Conservation (phyloP, 495 filamentous ascomycete species). For the Hypoxylon rickii region DNA sequence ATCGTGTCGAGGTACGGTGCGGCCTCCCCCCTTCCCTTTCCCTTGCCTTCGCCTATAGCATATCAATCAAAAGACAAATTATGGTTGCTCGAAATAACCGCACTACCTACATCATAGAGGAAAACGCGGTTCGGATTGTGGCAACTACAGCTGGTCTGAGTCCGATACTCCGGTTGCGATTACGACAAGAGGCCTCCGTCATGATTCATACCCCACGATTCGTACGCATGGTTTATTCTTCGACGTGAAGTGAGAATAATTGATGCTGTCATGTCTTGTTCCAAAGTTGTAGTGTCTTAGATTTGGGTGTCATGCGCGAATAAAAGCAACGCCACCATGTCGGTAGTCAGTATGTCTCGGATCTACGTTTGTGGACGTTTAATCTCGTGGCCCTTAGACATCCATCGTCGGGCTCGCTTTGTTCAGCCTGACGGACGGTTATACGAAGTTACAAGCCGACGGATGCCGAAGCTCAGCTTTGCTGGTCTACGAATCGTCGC, state of each 20-base stretch:
- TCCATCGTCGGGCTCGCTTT: slow-evolving; percentile 2
- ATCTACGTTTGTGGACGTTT: slow-evolving; percentile 6
- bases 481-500: background rate
- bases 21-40: slow-evolving; percentile 6
- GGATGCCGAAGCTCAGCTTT: background rate
- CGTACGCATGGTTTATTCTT: slow-evolving; percentile 10
- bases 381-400: slow-evolving; percentile 20
- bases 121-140: slow-evolving; percentile 5
- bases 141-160: slow-evolving; percentile 5
- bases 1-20: no score
- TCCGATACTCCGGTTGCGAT: slow-evolving; percentile 1
- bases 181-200: background rate
- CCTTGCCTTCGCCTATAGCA: no score
- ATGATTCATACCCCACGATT: background rate
- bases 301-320: slow-evolving; percentile 19
- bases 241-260: slow-evolving; percentile 3
- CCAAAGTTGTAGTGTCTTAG: slow-evolving; percentile 5
- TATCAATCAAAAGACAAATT: slow-evolving; percentile 5
- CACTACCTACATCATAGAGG: slow-evolving; percentile 4
- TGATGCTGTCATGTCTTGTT: slow-evolving; percentile 13
- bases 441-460: slow-evolving; percentile 15
- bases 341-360: slow-evolving; percentile 26
- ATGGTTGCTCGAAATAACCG: slow-evolving; percentile 5
- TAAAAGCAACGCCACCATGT: slow-evolving; percentile 19
- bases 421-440: slow-evolving; percentile 6